A percentile compares a stretch with the other conserved stretches of the same genome.
These are phyloP conservation scores for Trifolium repens DNA, from an alignment of 306 rosid genomes.

Conservation along the genomic window DNA sequence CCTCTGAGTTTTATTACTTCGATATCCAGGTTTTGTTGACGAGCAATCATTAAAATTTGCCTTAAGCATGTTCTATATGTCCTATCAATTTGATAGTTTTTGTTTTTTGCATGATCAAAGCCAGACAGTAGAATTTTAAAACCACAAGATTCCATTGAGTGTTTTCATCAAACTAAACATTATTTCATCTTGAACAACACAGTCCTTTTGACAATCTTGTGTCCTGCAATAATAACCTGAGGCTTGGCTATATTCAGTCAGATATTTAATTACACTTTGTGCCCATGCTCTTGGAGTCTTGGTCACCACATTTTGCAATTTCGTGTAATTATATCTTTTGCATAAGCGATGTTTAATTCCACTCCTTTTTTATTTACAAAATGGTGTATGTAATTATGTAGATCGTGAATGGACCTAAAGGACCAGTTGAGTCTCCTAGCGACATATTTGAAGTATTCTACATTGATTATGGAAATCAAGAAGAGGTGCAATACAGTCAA, in stretches of 20 bases:
- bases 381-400: slow-evolving; percentile 40
- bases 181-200: background rate
- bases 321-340: background rate
- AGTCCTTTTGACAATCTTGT: background rate
- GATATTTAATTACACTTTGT: too few relatives aligned
- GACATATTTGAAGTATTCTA: slow-evolving; percentile 92
- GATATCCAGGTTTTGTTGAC: too few relatives aligned
- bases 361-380: slow-evolving; percentile 11
- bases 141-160: background rate
- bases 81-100: background rate
- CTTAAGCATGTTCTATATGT: background rate
- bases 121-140: slow-evolving; percentile 15
- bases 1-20: too few relatives aligned
- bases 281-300: too few relatives aligned
- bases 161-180: background rate
- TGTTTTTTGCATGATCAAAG: background rate
- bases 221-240: background rate
- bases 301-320: background rate
- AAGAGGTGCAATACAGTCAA: slow-evolving; percentile 67
- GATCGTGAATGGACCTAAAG: slow-evolving; percentile 90
- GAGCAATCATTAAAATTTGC: too few relatives aligned
- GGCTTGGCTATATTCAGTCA: too few relatives aligned
- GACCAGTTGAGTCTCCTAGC: slow-evolving; percentile 76
- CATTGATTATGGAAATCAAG: slow-evolving; percentile 96
- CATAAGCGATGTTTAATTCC: background rate